A percentile compares a stretch with the other conserved stretches of the same genome.
phyloP scores from a whole-genome alignment of 192 early-diverging fungal genomes.

The Mortierella antarctica region DNA sequence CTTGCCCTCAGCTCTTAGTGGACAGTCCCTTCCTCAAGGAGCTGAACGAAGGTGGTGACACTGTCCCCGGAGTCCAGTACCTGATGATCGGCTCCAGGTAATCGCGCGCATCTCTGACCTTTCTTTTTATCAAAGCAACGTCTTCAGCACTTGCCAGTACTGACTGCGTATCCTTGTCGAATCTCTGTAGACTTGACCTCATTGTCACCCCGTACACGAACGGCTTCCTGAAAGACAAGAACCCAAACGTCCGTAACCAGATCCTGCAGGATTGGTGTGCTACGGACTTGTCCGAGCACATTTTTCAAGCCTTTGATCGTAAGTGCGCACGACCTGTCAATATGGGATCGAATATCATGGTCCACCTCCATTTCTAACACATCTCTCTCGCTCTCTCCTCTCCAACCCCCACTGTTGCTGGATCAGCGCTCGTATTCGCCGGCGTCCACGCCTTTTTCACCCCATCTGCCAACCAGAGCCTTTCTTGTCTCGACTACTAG shows the following conservation, averaged over 20 bases:
- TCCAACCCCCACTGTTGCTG: background rate
- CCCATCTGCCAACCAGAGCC: background rate
- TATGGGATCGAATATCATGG: no score
- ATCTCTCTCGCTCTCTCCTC: background rate
- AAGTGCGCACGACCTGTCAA: background rate
- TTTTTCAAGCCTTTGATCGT: slow-evolving; percentile 5
- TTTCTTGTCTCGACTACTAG: background rate
- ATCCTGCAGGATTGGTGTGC: slow-evolving; percentile 12
- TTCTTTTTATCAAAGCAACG: no score
- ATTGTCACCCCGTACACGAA: slow-evolving; percentile 14
- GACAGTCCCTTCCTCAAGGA: no score
- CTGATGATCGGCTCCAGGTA: no score
- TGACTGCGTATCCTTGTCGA: background rate
- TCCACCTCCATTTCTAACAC: no score
- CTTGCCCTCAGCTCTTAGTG: no score
- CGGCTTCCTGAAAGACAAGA: slow-evolving; percentile 3
- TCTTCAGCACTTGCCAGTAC: no score
- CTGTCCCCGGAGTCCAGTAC: no score
- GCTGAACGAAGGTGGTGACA: no score
- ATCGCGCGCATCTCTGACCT: no score
- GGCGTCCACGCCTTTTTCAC: slow-evolving; percentile 11
- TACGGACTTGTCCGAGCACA: background rate
- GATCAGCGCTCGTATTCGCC: background rate
- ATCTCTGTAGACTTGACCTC: background rate
- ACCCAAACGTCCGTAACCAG: slow-evolving; percentile 2